These are phyloP conservation scores for Diplocarpon mali DNA, from an alignment of 2,329 filamentous ascomycete species.

Conservation along the genomic window DNA sequence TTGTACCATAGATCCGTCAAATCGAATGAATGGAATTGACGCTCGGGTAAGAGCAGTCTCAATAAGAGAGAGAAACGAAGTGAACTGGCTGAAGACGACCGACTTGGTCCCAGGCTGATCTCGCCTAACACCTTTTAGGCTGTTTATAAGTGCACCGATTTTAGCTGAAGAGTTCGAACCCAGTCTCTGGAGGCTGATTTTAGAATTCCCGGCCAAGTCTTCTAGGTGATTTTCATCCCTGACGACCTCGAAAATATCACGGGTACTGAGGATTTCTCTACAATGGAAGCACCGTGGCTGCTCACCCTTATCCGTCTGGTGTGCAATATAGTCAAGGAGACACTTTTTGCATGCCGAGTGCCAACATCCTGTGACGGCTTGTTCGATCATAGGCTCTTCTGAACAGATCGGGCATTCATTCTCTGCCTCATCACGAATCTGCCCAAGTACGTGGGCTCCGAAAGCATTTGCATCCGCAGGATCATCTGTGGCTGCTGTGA, in stretches of 20 bases:
- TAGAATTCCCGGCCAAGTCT: constrained; percentile 33
- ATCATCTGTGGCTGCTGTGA: constrained; percentile 57
- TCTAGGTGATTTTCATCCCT: constrained; percentile 57
- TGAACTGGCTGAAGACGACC: constrained; percentile 95
- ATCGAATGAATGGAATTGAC: constrained; percentile 69
- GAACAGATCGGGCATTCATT: constrained; percentile 91
- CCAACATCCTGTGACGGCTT: constrained; percentile 93
- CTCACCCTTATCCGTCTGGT: constrained; percentile 67
- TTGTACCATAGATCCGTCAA: constrained; percentile 85
- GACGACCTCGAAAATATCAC: constrained; percentile 88
- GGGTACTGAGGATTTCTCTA: constrained; percentile 66
- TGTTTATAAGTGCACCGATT: constrained; percentile 65
- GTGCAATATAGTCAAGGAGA: constrained; percentile 78
- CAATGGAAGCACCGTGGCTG: constrained; percentile 83
- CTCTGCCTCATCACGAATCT: constrained; percentile 81
- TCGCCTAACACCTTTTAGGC: constrained; percentile 59
- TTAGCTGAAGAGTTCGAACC: constrained; percentile 73
- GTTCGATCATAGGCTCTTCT: constrained; percentile 91
- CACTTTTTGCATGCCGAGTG: constrained; percentile 95
- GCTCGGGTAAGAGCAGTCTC: constrained; percentile 64
- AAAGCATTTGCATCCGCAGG: constrained; percentile 58
- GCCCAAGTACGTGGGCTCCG: constrained; percentile 74
- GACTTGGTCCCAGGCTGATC: constrained; percentile 65
- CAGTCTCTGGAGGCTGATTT: constrained; percentile 49
- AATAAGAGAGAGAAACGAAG: constrained; percentile 87